phyloP scores from a whole-genome alignment of 441 rosid genomes.

The Sinapis alba region DNA sequence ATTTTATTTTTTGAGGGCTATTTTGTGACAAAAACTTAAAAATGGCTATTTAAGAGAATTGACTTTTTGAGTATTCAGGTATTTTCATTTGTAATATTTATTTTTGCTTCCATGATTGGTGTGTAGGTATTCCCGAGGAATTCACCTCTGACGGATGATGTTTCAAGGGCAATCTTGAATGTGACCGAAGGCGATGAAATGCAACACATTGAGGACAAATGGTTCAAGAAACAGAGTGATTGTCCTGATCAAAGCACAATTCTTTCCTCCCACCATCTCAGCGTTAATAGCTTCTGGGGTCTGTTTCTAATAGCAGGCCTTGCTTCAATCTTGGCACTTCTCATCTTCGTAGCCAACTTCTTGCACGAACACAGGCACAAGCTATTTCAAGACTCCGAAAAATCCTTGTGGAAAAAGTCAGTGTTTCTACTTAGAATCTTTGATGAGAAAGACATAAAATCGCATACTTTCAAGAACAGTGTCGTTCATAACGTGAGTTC shows the following conservation, averaged over 20 bases:
- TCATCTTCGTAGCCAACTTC: conserved; percentile 24
- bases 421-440: conserved; percentile 14
- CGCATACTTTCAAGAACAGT: conserved; percentile 14
- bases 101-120: background rate
- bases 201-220: conserved; percentile 5
- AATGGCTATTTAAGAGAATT: no score
- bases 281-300: conserved; percentile 48
- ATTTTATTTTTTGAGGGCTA: no score
- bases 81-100: background rate
- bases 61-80: background rate
- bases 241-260: conserved; percentile 36
- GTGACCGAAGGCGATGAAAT: conserved; percentile 41
- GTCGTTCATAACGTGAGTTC: conserved; percentile 12
- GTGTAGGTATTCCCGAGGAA: conserved; percentile 47
- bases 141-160: conserved; percentile 46
- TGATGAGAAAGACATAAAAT: conserved; percentile 24
- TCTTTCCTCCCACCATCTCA: conserved; percentile 25
- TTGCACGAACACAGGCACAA: conserved; percentile 15
- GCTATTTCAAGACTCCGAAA: conserved; percentile 1
- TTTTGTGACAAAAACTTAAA: no score
- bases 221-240: background rate
- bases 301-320: conserved; percentile 50
- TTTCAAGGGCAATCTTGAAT: conserved; percentile 52
- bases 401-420: conserved; percentile 12
- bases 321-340: conserved; percentile 41